Evolutionary conservation across 352 stramenopile genomes (phyloP), one percentile per base, ranked within the genome.

Genomic region (Peronospora belbahrii): DNA sequence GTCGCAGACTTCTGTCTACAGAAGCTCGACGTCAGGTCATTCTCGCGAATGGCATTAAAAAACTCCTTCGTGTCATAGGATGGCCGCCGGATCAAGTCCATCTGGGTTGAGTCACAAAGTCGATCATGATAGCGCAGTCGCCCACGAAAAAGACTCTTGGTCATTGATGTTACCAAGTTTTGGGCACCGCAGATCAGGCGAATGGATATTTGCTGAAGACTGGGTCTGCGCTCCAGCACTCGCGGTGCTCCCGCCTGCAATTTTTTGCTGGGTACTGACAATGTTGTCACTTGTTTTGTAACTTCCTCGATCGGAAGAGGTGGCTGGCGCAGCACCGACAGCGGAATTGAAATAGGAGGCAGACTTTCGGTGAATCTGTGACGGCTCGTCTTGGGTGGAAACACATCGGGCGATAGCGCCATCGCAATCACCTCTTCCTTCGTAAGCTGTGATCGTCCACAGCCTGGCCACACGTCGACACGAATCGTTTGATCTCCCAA

Each of bases 341-440:
- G 56, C 22, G 78, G 79, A 42, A 90, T 88, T 15, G 79, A 91
- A 51, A 93, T 83, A 4, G 82, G 82, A 23, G 82, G 78, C 4
- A 93, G 56, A 36, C 73, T 87, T 48, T 90, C 78, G 0, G 74
- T 85, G 44, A 93, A 89, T 6, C 74, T 66, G 52, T 93, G 82
- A 45, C 79, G 78, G 53, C 79, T 90, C 8, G 82, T 93, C 64
- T 93, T 90, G 13, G 79, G 76, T 17, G 82, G 82, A 47, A 90
- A 89, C 37, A 93, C 78, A 35, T 85, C 73, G 3, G 78, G 64
- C 15, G 79, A 91, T 20, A 89, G 63, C 22, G 82, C 63, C 82
- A 90, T 93, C 7, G 74, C 70, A 45, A 93, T 85, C 7, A 93
- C 79, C 19, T 93, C 73, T 46, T 83, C 61, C 55, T 93, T 93